Evolutionary conservation across 164 flowering plant genomes (phyloP).

Genomic region (Liriodendron chinense): DNA sequence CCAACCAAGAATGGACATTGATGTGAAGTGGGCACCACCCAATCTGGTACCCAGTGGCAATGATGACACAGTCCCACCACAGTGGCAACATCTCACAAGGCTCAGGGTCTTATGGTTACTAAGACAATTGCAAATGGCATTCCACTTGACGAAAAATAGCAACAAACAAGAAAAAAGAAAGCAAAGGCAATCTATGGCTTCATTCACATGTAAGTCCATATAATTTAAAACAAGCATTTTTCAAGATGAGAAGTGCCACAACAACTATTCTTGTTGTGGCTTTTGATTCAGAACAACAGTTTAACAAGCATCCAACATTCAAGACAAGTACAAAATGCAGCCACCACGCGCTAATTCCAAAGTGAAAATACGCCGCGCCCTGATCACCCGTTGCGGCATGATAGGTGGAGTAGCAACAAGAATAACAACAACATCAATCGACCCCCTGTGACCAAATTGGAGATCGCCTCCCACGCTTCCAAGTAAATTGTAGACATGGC

Average conservation of each 20-base stretch:
- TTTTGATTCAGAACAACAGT: background rate
- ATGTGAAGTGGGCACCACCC: too few relatives aligned
- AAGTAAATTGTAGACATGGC: background rate
- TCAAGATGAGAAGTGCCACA: background rate
- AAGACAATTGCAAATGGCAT: too few relatives aligned
- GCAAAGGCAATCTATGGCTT: background rate
- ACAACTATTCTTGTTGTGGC: constrained; percentile 4
- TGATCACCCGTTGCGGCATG: background rate
- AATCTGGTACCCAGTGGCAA: too few relatives aligned
- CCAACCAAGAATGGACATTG: too few relatives aligned
- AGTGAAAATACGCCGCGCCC: background rate
- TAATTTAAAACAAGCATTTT: background rate
- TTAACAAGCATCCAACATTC: background rate
- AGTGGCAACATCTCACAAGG: too few relatives aligned
- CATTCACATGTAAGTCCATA: background rate
- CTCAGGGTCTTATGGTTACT: too few relatives aligned
- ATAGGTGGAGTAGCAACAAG: background rate
- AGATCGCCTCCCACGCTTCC: constrained; percentile 1
- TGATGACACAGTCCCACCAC: too few relatives aligned
- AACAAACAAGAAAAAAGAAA: too few relatives aligned
- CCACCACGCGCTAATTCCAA: background rate
- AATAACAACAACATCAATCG: background rate
- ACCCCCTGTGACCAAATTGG: background rate
- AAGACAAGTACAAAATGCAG: background rate
- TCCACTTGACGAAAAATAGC: too few relatives aligned